These are phyloP conservation scores for Colletotrichum tropicale DNA, from an alignment of 2,329 filamentous ascomycete genomes.

Conservation along the genomic window DNA sequence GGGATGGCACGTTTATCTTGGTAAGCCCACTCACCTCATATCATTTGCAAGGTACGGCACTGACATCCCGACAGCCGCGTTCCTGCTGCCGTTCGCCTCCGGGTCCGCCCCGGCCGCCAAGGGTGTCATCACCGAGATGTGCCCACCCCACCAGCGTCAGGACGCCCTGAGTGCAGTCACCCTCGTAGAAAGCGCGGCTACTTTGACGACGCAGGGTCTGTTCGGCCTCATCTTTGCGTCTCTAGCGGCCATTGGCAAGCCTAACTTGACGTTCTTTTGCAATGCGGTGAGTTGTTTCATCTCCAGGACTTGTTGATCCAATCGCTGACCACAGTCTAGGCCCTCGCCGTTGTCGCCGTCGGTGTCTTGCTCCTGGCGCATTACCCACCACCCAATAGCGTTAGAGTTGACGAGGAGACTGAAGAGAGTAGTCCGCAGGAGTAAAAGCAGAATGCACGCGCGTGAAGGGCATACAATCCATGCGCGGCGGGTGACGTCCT, in stretches of 20 bases:
- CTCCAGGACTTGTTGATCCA: neutral
- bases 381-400: slow-evolving; percentile 48
- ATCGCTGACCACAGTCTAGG: slow-evolving; percentile 37
- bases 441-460: neutral
- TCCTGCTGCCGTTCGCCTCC: slow-evolving; percentile 70
- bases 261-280: slow-evolving; percentile 68
- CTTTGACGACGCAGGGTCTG: slow-evolving; percentile 65
- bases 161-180: slow-evolving; percentile 74
- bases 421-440: neutral
- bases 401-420: slow-evolving; percentile 36
- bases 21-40: slow-evolving; percentile 32
- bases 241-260: slow-evolving; percentile 63
- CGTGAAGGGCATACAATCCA: neutral
- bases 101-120: slow-evolving; percentile 74
- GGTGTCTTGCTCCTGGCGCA: slow-evolving; percentile 45
- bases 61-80: slow-evolving; percentile 49
- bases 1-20: slow-evolving; percentile 72
- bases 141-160: slow-evolving; percentile 61
- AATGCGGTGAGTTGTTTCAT: slow-evolving; percentile 58
- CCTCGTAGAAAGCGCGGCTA: slow-evolving; percentile 71
- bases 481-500: neutral
- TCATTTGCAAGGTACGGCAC: neutral
- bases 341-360: slow-evolving; percentile 58
- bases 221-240: slow-evolving; percentile 72
- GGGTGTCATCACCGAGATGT: slow-evolving; percentile 76